Evolutionary conservation across 495 filamentous ascomycete species (phyloP), one percentile per base, ranked within the genome.

Genomic region (Sordaria brevicollis): DNA sequence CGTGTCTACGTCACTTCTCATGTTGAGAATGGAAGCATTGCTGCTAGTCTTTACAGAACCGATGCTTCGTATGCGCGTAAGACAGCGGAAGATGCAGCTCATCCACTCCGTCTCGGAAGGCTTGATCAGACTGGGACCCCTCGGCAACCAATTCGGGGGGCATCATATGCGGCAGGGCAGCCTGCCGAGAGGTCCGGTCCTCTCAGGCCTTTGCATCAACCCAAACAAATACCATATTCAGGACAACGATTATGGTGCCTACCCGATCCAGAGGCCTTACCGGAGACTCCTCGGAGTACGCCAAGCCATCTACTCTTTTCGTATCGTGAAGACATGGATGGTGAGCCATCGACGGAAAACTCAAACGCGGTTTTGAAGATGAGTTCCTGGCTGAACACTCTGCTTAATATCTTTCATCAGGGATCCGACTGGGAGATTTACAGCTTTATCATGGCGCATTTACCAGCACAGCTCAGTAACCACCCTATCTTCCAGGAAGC

Each of bases 381-480:
- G 33, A 85, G 85, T 17, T 79, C 89, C 65, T 97, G 93, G 91
- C 83, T 97, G 17, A 90, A 95, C 66, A 82, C 86, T 9, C 79
- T 96, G 39, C 86, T 94, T 39, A 85, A 85, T 3, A 80, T 96
- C 21, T 81, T 99, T 35, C 89, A 92, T 72, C 83, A 91, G 43
- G 91, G 90, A 65, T 87, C 87, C 35, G 91, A 97, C 67, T 99
- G 96, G 96, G 93, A 98, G 78, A 81, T 97, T 2, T 97, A 96
- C 83, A 94, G 91, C 80, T 97, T 93, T 76, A 86, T 95, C 35
- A 84, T 98, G 13, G 90, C 91, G 13, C 92, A 97, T 76, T 81
- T 97, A n/a, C 89, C 91, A 13, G 89, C 90, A 31, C 94, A 97
- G 75, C 85, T 99, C 37, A 89, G 89, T 74, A 98, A 98, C 75